These are phyloP conservation scores for Backusella luteola DNA, from an alignment of 192 early-diverging fungal species.

Conservation along the genomic window DNA sequence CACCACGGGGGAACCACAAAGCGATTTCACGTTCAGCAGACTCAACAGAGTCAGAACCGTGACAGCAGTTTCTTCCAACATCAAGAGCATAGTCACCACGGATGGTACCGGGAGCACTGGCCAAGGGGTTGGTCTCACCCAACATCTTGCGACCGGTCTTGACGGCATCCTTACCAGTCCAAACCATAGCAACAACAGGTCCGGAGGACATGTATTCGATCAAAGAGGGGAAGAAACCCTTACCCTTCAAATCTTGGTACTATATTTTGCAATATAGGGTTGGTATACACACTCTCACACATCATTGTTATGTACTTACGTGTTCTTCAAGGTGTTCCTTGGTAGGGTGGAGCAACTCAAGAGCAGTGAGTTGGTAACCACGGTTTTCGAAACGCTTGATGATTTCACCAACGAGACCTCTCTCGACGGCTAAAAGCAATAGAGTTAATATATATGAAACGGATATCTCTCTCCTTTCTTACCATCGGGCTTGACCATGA, in stretches of 20 bases:
- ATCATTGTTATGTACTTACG: conserved; percentile 18
- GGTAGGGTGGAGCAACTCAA: conserved; percentile 75
- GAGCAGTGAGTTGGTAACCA: conserved; percentile 86
- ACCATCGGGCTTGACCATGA: conserved; percentile 59
- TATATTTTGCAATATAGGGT: conserved; percentile 14
- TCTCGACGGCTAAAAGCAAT: conserved; percentile 52
- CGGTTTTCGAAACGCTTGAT: conserved; percentile 90
- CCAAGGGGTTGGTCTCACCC: conserved; percentile 91
- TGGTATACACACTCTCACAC: background rate
- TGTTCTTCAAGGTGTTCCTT: conserved; percentile 53
- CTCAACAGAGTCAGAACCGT: conserved; percentile 90
- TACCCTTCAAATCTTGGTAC: conserved; percentile 79
- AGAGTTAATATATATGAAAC: background rate
- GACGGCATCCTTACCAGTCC: conserved; percentile 86
- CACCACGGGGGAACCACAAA: conserved; percentile 45
- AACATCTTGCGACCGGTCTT: conserved; percentile 87
- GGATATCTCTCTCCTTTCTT: background rate
- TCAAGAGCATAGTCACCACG: conserved; percentile 93
- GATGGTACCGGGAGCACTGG: conserved; percentile 89
- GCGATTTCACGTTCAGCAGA: conserved; percentile 85
- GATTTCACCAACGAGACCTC: conserved; percentile 91
- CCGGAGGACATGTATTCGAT: conserved; percentile 85
- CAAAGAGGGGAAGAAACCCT: conserved; percentile 89
- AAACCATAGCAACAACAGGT: conserved; percentile 95
- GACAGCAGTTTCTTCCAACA: conserved; percentile 85